A percentile compares a stretch with the other conserved stretches of the same genome.
phyloP scores from a whole-genome alignment of 2,329 filamentous ascomycete genomes.

The Talaromyces albobiverticillius region DNA sequence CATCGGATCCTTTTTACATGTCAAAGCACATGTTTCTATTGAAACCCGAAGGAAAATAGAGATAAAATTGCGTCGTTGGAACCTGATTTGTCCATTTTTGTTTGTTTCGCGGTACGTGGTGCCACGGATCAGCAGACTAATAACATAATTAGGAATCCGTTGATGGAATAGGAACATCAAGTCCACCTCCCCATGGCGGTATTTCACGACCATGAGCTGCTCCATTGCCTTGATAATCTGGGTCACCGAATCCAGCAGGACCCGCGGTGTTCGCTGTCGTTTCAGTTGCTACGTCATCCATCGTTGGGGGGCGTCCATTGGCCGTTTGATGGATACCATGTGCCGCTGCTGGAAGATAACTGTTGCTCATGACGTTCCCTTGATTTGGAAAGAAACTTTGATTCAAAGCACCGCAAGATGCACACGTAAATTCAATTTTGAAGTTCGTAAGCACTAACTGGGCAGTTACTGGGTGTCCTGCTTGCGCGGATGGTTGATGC shows the following conservation, averaged over 20 bases:
- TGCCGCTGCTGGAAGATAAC: constrained; percentile 18
- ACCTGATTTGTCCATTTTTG: neutral
- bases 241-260: constrained; percentile 7
- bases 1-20: neutral
- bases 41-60: no score
- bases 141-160: constrained; percentile 9
- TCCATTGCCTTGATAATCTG: constrained; percentile 7
- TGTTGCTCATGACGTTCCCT: constrained; percentile 30
- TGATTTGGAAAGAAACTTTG: constrained; percentile 39
- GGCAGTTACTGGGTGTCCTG: constrained; percentile 25
- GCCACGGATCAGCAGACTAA: no score
- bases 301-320: neutral
- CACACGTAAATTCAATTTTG: constrained; percentile 41
- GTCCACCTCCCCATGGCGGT: constrained; percentile 10
- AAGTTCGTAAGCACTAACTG: constrained; percentile 35
- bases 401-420: constrained; percentile 35
- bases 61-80: neutral
- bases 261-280: constrained; percentile 4
- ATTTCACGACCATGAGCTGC: constrained; percentile 9
- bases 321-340: constrained; percentile 9
- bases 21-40: no score
- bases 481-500: constrained; percentile 21
- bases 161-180: constrained; percentile 11
- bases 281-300: constrained; percentile 7
- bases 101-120: no score